These are phyloP conservation scores for Calonectria naviculata DNA, from an alignment of 2,329 filamentous ascomycete genomes.

Conservation along the genomic window DNA sequence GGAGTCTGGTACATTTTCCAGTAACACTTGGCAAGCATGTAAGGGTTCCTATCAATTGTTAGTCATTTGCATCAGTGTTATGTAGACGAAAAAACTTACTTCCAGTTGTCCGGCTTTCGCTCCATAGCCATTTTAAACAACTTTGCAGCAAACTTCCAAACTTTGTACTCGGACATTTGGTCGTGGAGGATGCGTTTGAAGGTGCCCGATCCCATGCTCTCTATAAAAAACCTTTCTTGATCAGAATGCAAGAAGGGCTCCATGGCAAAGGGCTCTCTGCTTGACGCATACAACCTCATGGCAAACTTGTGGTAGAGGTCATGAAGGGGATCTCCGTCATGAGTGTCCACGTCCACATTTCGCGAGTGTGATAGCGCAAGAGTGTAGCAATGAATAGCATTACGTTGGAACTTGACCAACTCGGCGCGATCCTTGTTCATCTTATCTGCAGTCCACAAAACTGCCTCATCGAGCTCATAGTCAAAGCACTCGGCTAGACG, in stretches of 20 bases:
- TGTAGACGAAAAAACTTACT: slow-evolving; percentile 50
- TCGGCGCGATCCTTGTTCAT: slow-evolving; percentile 86
- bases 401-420: slow-evolving; percentile 79
- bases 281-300: slow-evolving; percentile 71
- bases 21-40: slow-evolving; percentile 71
- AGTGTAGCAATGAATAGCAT: slow-evolving; percentile 84
- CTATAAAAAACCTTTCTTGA: slow-evolving; percentile 67
- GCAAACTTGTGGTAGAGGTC: slow-evolving; percentile 71
- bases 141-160: slow-evolving; percentile 69
- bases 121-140: slow-evolving; percentile 67
- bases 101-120: slow-evolving; percentile 67
- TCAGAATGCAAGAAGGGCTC: slow-evolving; percentile 69
- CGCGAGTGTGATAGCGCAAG: slow-evolving; percentile 68
- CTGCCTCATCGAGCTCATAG: slow-evolving; percentile 86
- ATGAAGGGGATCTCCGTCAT: slow-evolving; percentile 64
- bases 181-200: slow-evolving; percentile 64
- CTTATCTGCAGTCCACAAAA: slow-evolving; percentile 91
- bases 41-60: slow-evolving; percentile 58
- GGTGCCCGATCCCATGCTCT: slow-evolving; percentile 60
- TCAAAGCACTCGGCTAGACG: slow-evolving; percentile 88
- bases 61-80: slow-evolving; percentile 25
- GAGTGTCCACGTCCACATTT: slow-evolving; percentile 53
- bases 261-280: slow-evolving; percentile 72
- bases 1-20: slow-evolving; percentile 72
- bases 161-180: slow-evolving; percentile 69